phyloP scores from a whole-genome alignment of 495 filamentous ascomycete genomes.

The Podospora fimiseda region DNA sequence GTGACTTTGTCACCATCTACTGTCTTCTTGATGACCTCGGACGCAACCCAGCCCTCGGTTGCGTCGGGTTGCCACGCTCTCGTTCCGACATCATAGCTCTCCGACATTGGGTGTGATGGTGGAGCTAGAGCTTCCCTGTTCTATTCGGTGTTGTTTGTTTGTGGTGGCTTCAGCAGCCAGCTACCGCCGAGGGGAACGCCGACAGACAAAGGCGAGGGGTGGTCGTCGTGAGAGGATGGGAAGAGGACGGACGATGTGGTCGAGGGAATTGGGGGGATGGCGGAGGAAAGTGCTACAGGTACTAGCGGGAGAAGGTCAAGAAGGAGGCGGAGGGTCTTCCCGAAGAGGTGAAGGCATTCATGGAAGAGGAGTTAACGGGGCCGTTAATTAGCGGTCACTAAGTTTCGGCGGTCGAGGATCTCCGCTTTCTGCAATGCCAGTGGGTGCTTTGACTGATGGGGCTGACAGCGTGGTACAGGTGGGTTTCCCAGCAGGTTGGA shows the following conservation, averaged over 20 bases:
- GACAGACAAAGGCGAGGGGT: conserved; percentile 8
- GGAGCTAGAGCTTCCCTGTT: conserved; percentile 1
- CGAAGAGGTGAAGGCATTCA: conserved; percentile 10
- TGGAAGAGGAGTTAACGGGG: conserved; percentile 8
- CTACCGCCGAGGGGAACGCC: conserved; percentile 11
- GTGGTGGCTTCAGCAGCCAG: conserved; percentile 23
- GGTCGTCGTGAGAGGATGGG: background rate
- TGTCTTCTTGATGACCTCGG: conserved; percentile 84
- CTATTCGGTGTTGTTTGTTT: conserved; percentile 8
- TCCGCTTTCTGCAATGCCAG: background rate
- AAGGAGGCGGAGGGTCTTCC: conserved; percentile 8
- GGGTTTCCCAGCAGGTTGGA: background rate
- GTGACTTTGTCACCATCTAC: conserved; percentile 78
- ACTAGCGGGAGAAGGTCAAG: conserved; percentile 2
- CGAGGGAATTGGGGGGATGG: background rate
- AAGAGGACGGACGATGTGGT: background rate
- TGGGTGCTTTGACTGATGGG: background rate
- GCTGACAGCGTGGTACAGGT: background rate
- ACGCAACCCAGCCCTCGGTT: conserved; percentile 94
- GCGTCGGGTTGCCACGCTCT: conserved; percentile 96
- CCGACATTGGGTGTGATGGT: conserved; percentile 62
- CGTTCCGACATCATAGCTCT: conserved; percentile 95
- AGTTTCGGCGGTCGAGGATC: conserved; percentile 8
- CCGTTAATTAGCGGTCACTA: conserved; percentile 8
- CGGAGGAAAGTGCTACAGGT: background rate